These are phyloP conservation scores for Fusarium sp. DNA, from an alignment of 2,329 filamentous ascomycete genomes.

Conservation along the genomic window DNA sequence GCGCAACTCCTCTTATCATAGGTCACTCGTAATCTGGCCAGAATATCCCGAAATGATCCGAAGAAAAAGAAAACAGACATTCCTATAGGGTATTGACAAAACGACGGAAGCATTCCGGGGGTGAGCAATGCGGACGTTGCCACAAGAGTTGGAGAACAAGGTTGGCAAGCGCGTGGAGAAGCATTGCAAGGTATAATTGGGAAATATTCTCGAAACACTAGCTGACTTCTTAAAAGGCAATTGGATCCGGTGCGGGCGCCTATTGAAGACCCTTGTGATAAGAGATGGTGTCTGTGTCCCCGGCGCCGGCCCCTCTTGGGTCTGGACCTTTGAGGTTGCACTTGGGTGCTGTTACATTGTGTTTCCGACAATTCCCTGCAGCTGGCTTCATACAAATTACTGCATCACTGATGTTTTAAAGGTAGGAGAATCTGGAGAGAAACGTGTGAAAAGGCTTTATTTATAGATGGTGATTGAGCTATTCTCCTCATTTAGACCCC, in stretches of 20 bases:
- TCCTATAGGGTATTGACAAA: not conserved
- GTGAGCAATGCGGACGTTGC: not conserved
- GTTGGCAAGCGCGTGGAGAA: slow-evolving; percentile 12
- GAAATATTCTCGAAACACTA: slow-evolving; percentile 17
- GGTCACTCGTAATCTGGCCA: not conserved
- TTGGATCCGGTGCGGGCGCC: not conserved
- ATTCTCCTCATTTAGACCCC: too few relatives aligned
- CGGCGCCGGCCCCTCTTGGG: slow-evolving; percentile 3
- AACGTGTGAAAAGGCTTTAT: not conserved
- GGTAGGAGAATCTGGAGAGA: not conserved
- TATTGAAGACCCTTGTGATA: not conserved
- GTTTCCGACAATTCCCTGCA: slow-evolving; percentile 16
- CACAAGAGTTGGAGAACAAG: slow-evolving; percentile 16
- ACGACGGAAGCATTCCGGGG: slow-evolving; percentile 12
- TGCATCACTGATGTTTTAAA: not conserved
- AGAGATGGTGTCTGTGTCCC: slow-evolving; percentile 6
- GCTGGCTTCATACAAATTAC: not conserved
- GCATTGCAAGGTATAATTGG: not conserved
- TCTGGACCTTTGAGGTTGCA: slow-evolving; percentile 14
- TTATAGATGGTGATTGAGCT: too few relatives aligned
- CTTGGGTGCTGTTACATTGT: slow-evolving; percentile 20
- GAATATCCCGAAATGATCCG: slow-evolving; percentile 34
- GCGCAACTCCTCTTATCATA: not conserved
- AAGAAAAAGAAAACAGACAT: not conserved
- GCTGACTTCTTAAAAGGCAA: not conserved